Base-by-base conservation (phyloP, 768 basidiomycete genomes). In the Suillus placidus region DNA sequence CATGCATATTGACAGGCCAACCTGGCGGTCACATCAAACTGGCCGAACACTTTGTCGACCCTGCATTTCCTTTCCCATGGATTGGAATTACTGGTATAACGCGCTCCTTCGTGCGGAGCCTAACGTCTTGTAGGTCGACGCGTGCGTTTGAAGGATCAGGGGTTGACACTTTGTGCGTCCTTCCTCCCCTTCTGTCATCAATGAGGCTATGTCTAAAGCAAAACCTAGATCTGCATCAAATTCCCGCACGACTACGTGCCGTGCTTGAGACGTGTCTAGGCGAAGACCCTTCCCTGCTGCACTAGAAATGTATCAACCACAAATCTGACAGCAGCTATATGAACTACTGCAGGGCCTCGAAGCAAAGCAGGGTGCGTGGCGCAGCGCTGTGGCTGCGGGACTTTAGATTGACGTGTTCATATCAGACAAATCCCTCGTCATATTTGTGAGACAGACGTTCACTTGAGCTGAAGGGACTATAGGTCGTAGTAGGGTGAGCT, bases 101-200 rank as follows among this genome's bases (percentile, higher is more conserved):
- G n/a, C n/a, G n/a, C n/a, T n/a, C n/a, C n/a, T n/a, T n/a, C n/a
- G n/a, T n/a, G n/a, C n/a, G n/a, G n/a, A n/a, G n/a, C n/a, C n/a
- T n/a, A n/a, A n/a, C n/a, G n/a, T n/a, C n/a, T n/a, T n/a, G n/a
- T n/a, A n/a, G n/a, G n/a, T n/a, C n/a, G n/a, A n/a, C n/a, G n/a
- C n/a, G n/a, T n/a, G 92, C 94, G 0, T 97, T 99, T 73, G 83
- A 85, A 12, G 79, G 82, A 40, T 86, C 90, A 69, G 83, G 85
- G 47, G 93, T 99, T 67, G 85, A 89, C 66, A 86, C 95, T 71
- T 88, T 83, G 96, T 94, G 68, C 73, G 87, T 79, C 51, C 60
- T 3, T 18, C 55, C 37, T n/a, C n/a, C 20, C 60, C 14, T 57
- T 56, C 51, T 40, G 51, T 42, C 37, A 61, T 61, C 20, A 9